Evolutionary conservation across 768 basidiomycete genomes (phyloP), one percentile per base, ranked within the genome.

Genomic region (Mycena galopus): DNA sequence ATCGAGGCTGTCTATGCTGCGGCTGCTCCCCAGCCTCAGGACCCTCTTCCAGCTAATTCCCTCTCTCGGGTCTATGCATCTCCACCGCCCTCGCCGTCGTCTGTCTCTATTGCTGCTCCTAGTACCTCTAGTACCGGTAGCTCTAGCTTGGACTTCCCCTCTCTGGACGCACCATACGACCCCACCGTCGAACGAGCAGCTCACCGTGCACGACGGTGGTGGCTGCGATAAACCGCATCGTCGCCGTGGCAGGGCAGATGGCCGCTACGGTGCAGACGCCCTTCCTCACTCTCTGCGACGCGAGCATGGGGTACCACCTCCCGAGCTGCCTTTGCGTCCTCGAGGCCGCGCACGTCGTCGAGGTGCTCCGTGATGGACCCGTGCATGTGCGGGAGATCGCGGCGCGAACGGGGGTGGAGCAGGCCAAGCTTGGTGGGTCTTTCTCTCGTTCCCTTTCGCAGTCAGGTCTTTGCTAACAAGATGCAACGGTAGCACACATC

Each of bases 261-360:
- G 83, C 88, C 12, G 88, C 86, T 5, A 90, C 88, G 25, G 90
- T 93, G 23, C 92, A 93, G 76, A 82, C 83, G 6, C 92, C 93
- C 32, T 93, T 94, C 79, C 81, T 92, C 33, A 88, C 88, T 21
- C 82, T 94, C 10, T 93, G 92, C 76, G 93, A 94, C 78, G 92
- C 92, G 3, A 81, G 85, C 19, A 92, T 93, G 90, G 88, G 86
- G 92, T 94, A 93, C 76, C 91, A 93, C 77, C 84, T 94, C 21
- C 92, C 94, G 0, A 89, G 92, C 6, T 94, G 92, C 77, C 84
- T 95, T 80, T 89, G 93, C 23, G 85, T 94, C 35, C 79, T 94
- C 19, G 93, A 94, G 78, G 90, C 91, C 4, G 88, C 92, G 1
- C 91, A 94, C 77, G 86, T 89, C 30, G 87, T 88, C 9, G 94